Base-by-base conservation (phyloP, 2,329 filamentous ascomycete species). In the Pyrenochaeta sp. region DNA sequence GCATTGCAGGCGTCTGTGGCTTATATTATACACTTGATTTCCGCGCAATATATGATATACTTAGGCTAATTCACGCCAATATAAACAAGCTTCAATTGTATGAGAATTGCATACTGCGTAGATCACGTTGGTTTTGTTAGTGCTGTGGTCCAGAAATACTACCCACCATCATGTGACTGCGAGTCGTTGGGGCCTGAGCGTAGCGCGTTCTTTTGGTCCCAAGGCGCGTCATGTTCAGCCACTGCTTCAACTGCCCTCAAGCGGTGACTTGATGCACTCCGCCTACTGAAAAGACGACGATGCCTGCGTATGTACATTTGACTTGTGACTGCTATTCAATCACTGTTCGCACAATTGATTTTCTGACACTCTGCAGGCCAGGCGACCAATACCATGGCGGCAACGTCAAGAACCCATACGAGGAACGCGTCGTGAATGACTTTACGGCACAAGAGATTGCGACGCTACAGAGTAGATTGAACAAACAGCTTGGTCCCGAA, bases 401-500 rank as follows among this genome's bases (percentile, higher is more conserved):
- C 58, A 63, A 71, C 58, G 74, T 78, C 49, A 75, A 77, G 58
- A 98, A 97, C 71, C 93, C 93, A 7, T 99, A 95, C 75, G 88
- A 91, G 74, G 90, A 94, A 70, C 85, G 83, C 44, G 86, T 85
- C 36, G 84, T 97, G 27, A 88, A 85, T 46, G 86, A 90, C 71
- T 99, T 91, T 79, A 96, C 92, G 0, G 92, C 93, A n/a, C 83
- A 87, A 64, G 89, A 99, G 73, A 94, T 97, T 53, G 92, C 92
- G 18, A 94, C 91, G 0, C 82, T 99, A 12, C 90, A 97, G 70
- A 86, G 87, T 61, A 88, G 91, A 29, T 85, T 99, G 27, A 91
- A 98, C 72, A 96, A 93, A 72, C 93, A 97, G 72, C 86, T 99
- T 10, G 95, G 95, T 0, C 95, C 95, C 0, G 96, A 99, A 78